These are phyloP conservation scores for Hsuehochloa calcarea DNA, from an alignment of 176 grass and related monocot genomes.

Conservation along the genomic window DNA sequence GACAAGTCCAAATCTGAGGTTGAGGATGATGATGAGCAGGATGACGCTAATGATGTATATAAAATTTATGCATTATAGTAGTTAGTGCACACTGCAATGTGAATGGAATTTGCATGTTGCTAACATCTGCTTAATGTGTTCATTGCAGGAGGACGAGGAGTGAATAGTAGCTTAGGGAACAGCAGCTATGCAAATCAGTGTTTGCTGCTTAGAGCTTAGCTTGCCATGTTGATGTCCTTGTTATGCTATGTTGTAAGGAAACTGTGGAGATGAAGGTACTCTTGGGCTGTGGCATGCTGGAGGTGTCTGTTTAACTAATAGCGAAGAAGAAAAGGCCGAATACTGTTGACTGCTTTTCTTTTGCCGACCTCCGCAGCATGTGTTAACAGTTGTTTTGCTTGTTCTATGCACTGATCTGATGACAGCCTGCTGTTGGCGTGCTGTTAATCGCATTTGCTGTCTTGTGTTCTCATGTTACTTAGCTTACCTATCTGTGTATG, in stretches of 20 bases:
- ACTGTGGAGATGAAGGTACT: conserved; percentile 28
- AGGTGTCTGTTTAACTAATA: conserved; percentile 27
- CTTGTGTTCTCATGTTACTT: not conserved
- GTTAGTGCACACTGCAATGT: not conserved
- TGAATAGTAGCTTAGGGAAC: conserved; percentile 52
- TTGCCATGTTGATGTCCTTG: conserved; percentile 30
- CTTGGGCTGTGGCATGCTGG: conserved; percentile 26
- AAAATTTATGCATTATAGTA: not conserved
- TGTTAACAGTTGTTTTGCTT: conserved; percentile 35
- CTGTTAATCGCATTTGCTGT: not conserved
- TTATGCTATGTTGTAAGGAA: conserved; percentile 44
- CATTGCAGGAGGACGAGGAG: conserved; percentile 59
- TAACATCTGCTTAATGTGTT: conserved; percentile 36
- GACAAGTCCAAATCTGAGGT: conserved; percentile 83
- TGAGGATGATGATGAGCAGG: conserved; percentile 64
- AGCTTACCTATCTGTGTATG: not conserved
- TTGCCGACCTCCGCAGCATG: not conserved
- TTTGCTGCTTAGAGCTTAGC: conserved; percentile 41
- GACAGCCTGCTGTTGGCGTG: conserved; percentile 6
- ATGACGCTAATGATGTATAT: conserved; percentile 46
- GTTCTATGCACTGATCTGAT: conserved; percentile 22
- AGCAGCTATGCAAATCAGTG: conserved; percentile 32
- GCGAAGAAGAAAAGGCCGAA: conserved; percentile 10
- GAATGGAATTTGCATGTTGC: not conserved
- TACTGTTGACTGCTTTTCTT: conserved; percentile 31